Evolutionary conservation across 345 rosid genomes (phyloP), one percentile per base, ranked within the genome.

Genomic region (Eutrema yunnanense): DNA sequence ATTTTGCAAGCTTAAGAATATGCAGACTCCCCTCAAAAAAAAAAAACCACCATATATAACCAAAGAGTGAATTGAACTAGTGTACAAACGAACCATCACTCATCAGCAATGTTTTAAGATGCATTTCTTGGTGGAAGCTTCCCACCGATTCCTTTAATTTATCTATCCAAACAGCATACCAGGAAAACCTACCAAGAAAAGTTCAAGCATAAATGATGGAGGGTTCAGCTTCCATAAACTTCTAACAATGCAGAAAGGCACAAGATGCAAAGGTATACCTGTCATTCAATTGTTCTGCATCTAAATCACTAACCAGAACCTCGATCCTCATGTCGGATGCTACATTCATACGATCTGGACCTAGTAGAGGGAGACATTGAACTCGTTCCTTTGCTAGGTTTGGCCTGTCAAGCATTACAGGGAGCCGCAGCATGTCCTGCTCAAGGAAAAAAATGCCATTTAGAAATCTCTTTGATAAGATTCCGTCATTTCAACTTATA

Each of bases 351-450:
- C 73, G 69, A 67, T 56, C 81, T 33, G 80, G 83, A 76, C 70
- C 81, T 49, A 74, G 83, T 29, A 73, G 44, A 54, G 83, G 76
- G 42, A 82, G 81, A 44, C 65, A 22, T 65, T 76, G 79, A 40
- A 67, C 57, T 67, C 81, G 85, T 71, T 80, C 82, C 69, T 68
- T 82, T 10, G 69, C 74, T 44, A 79, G 75, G 62, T 83, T 88
- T 73, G 82, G 88, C 78, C 79, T 83, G 69, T 82, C 73, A 72
- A 86, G 85, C 84, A 87, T 84, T 67, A 84, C 84, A 70, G 97
- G 90, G 51, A 82, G 86, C 77, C 84, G 86, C 81, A 95, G 73
- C 51, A 82, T 44, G 75, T 86, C 96, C 97, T 94, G 83, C 69
- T 40, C 72, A 71, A 67, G 12, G 67, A 76, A 73, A 38, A 53